These are phyloP conservation scores for Babjeviella inositovora DNA, from an alignment of 805 yeast species.

Conservation along the genomic window DNA sequence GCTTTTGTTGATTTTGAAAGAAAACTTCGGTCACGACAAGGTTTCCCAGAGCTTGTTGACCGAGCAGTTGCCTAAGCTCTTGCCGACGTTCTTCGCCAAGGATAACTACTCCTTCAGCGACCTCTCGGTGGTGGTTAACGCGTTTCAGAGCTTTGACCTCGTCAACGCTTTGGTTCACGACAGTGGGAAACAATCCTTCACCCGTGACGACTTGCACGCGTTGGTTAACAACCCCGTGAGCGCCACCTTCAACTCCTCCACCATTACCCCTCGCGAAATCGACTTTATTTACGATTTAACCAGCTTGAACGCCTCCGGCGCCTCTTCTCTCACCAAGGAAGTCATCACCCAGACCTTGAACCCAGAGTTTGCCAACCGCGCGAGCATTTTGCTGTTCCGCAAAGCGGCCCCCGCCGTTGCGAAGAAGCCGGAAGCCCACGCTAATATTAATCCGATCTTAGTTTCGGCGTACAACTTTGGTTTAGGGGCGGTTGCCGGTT, in stretches of 20 bases:
- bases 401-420: no score
- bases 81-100: constrained; percentile 17
- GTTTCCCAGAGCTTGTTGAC: constrained; percentile 18
- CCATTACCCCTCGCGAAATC: constrained; percentile 18
- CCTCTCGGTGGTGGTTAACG: constrained; percentile 19
- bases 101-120: constrained; percentile 17
- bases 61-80: constrained; percentile 13
- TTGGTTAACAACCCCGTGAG: constrained; percentile 25
- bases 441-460: constrained; percentile 44
- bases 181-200: constrained; percentile 20
- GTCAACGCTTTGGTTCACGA: constrained; percentile 24
- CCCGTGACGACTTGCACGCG: constrained; percentile 19
- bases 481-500: constrained; percentile 91
- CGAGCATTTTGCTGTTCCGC: no score
- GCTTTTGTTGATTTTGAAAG: constrained; percentile 13
- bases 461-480: constrained; percentile 79
- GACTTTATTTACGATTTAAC: constrained; percentile 21
- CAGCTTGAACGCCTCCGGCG: not conserved
- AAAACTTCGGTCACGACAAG: constrained; percentile 23
- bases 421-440: constrained; percentile 16
- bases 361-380: no score
- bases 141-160: constrained; percentile 22
- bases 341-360: no score
- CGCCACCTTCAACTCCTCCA: constrained; percentile 23
- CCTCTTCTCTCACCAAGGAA: not conserved